Evolutionary conservation across 2,329 filamentous ascomycete species (phyloP), one percentile per base, ranked within the genome.

Genomic region (Trichoderma pleuroti): DNA sequence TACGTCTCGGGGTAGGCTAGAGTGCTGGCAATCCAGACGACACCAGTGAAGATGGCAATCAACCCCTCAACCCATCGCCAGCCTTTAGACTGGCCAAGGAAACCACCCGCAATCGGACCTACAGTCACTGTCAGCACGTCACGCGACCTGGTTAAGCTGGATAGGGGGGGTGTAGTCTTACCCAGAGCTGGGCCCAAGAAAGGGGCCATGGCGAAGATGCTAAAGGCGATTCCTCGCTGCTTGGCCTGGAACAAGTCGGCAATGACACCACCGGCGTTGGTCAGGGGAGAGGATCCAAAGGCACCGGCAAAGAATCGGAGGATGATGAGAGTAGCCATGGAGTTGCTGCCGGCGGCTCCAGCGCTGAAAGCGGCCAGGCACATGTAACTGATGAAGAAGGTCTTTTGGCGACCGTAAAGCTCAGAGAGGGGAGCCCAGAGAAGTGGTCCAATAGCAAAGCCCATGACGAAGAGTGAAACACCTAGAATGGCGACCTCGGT

Each of bases 361-460:
- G 86, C 88, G 74, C 87, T 90, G 77, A 92, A 92, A 1, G 84
- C 85, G 2, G 86, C 86, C 71, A 91, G 83, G 14, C 83, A 82
- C 68, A 84, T 78, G 75, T 90, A 90, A 5, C 87, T 89, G 68
- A 83, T 78, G 74, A 87, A 84, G 76, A 91, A 90, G 21, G 91
- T 83, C 52, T 85, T 78, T 75, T 91, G 85, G 9, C 88, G 83
- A 4, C 88, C 90, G 68, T 86, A 89, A 24, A 92, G 79, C 76
- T 93, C 90, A 34, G 87, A 87, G 24, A 92, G 77, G 0, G 90
- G 90, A 4, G 90, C 91, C 86, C 90, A 92, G 2, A 92, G 76
- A 9, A 91, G 79, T 0, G 89, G 89, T 0, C 89, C 88, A 68
- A 91, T 82, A 39, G 83, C 84, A 71, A 90, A 90, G 1, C 88